Percentiles rank a stretch among this genome's conserved stretches.
phyloP scores from a whole-genome alignment of 345 rosid species.

The Murraya paniculata region DNA sequence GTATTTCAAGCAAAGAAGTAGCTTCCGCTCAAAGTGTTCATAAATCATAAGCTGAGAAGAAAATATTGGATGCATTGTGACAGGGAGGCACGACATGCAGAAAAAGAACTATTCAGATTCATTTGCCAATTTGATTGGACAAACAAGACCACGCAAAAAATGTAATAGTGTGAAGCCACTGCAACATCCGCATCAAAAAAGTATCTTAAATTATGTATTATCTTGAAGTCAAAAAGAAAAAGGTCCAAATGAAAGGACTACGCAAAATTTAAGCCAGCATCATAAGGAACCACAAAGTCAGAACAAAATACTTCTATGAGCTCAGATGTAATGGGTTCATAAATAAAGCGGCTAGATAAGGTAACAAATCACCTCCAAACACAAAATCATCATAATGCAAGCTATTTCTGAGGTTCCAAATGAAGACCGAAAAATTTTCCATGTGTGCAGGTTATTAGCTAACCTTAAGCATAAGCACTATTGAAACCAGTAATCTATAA shows the following conservation, averaged over 20 bases:
- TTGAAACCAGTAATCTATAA: background rate
- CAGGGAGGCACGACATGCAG: background rate
- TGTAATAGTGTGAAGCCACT: background rate
- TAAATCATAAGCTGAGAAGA: background rate
- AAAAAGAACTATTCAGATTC: background rate
- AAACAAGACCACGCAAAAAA: background rate
- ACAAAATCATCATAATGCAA: background rate
- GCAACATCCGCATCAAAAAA: background rate
- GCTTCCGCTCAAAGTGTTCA: background rate
- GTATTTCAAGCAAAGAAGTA: background rate
- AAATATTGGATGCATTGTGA: background rate
- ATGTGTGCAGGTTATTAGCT: background rate
- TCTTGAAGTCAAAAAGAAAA: background rate
- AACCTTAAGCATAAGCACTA: background rate
- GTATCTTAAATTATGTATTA: background rate
- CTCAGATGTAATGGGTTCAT: background rate
- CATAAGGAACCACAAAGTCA: background rate
- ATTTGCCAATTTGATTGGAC: background rate
- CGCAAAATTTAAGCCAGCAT: background rate
- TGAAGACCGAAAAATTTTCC: background rate
- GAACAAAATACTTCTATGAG: background rate
- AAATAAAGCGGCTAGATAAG: background rate
- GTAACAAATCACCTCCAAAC: background rate
- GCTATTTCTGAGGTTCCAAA: background rate
- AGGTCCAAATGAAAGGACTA: background rate